phyloP scores from a whole-genome alignment of 164 flowering plant species.

The Chloranthus sessilifolius region DNA sequence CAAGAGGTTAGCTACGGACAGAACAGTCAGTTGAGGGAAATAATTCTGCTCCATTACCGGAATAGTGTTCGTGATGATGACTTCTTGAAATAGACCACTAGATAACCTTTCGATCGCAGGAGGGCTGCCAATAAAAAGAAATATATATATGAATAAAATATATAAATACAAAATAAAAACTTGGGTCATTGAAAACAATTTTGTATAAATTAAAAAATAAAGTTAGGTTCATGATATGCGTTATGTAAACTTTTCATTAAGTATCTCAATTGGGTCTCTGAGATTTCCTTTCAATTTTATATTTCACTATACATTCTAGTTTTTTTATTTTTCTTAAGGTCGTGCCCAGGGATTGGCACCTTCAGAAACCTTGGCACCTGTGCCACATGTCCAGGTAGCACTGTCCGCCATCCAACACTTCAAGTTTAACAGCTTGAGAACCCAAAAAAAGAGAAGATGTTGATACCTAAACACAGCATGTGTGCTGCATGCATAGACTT shows the following conservation, averaged over 20 bases:
- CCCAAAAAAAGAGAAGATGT: neutral
- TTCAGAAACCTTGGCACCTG: no score
- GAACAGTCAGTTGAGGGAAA: constrained; percentile 74
- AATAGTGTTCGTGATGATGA: constrained; percentile 80
- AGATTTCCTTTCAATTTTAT: no score
- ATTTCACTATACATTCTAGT: no score
- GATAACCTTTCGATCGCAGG: constrained; percentile 87
- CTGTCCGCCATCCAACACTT: no score
- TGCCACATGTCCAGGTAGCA: no score
- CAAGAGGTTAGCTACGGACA: constrained; percentile 82
- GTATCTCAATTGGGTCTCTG: no score
- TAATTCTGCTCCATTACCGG: constrained; percentile 71
- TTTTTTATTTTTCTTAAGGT: no score
- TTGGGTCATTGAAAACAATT: neutral
- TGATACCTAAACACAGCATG: constrained; percentile 89
- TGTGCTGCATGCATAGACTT: constrained; percentile 87
- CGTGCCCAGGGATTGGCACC: no score
- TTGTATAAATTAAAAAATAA: neutral
- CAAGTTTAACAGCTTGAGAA: no score
- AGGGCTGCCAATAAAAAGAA: constrained; percentile 44
- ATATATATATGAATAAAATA: neutral
- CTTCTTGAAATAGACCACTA: constrained; percentile 86
- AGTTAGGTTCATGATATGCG: no score
- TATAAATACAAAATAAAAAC: neutral
- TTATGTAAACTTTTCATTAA: no score